Evolutionary conservation across 805 yeast species (phyloP), one percentile per base, ranked within the genome.

Genomic region (Hanseniaspora guilliermondii): DNA sequence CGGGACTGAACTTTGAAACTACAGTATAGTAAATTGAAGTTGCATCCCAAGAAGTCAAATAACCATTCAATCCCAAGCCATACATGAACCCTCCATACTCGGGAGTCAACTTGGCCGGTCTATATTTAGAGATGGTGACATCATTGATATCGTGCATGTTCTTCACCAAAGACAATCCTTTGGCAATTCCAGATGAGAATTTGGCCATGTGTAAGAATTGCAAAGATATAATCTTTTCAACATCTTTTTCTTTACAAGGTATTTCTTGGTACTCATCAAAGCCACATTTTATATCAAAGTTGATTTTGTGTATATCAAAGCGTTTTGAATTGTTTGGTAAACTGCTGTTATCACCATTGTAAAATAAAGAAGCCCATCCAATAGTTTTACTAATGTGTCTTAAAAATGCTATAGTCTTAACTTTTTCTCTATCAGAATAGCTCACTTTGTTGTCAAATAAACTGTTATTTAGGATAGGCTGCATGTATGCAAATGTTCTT

Each of bases 41-140:
- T 89, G 96, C 97, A 96, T 62, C 91, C 97, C 25, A 93, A 69
- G 41, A 75, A 74, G 77, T 80, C 61, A 93, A 69, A 64, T 89
- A 96, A 0, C 97, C 97, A 67, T 87, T 87, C 32, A 93, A 70
- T 0, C 99, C 99, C 25, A 93, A 71, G 0, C 97, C 98, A 19
- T 87, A 68, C n/a, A 93, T 68, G 60, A 93, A 88, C 0, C 99
- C 99, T 22, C 96, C 97, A 70, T 89, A 96, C 58, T 86, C 89
- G 0, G 95, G 77, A 60, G 79, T 80, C 33, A 85, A 65, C 4
- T 70, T 74, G 0, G 76, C 75, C 0, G 96, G 96, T 60, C 82
- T 83, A 60, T 87, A 87, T 64, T 85, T 87, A 0, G 84, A 83
- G 37, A 91, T 85, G 97, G 97, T 91, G 60, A 94, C 81, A 0